Percentiles rank a stretch among this genome's conserved stretches.
phyloP scores from a whole-genome alignment of 164 flowering plant genomes.

The Magnolia changhungtana region DNA sequence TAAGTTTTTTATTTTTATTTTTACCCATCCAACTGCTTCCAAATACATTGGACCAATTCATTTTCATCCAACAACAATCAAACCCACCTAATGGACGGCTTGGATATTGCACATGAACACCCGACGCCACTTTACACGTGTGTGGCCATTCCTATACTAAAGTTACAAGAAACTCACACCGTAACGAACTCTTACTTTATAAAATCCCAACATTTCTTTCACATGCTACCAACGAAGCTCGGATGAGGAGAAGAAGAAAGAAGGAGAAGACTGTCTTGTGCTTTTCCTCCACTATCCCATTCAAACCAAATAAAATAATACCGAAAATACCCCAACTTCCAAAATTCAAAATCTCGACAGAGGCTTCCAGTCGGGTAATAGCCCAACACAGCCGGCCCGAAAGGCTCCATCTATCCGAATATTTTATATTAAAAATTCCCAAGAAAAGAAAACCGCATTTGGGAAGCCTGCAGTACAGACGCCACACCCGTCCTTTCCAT shows the following conservation, averaged over 20 bases:
- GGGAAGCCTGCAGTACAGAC: neutral
- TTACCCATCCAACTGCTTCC: too few relatives aligned
- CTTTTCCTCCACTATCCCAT: neutral
- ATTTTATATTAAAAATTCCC: neutral
- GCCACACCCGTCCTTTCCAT: too few relatives aligned
- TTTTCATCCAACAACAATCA: too few relatives aligned
- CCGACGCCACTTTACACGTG: too few relatives aligned
- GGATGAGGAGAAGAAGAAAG: neutral
- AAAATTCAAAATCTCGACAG: too few relatives aligned
- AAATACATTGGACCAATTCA: too few relatives aligned
- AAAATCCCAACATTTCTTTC: neutral
- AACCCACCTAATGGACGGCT: too few relatives aligned
- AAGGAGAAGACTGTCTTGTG: neutral
- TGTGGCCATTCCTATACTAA: too few relatives aligned
- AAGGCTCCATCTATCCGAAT: neutral
- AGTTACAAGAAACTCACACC: neutral
- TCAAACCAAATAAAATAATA: neutral
- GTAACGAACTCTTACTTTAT: neutral
- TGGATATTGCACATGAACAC: too few relatives aligned
- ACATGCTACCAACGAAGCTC: neutral
- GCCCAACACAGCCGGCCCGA: neutral
- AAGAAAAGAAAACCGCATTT: neutral
- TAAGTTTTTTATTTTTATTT: too few relatives aligned
- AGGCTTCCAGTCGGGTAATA: too few relatives aligned
- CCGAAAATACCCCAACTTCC: too few relatives aligned